phyloP scores from a whole-genome alignment of 225 moss, liverwort and hornwort genomes.

The Physcomitrium patens region DNA sequence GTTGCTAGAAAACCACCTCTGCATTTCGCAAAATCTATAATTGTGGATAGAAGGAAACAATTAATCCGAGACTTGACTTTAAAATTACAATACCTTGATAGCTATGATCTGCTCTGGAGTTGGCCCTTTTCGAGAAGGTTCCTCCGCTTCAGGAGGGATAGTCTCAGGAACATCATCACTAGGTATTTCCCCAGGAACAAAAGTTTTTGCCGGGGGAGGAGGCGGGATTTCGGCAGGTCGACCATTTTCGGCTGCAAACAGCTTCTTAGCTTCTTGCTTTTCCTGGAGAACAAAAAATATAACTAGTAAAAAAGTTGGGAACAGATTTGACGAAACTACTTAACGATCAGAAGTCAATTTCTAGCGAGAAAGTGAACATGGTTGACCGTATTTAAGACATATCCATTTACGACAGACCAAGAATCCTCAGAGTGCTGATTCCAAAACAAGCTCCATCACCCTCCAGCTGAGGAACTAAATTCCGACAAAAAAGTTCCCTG shows the following conservation, averaged over 20 bases:
- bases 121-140: slow-evolving; percentile 69
- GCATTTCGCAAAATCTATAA: slow-evolving; percentile 1
- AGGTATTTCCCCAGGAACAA: slow-evolving; percentile 66
- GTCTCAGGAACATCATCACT: slow-evolving; percentile 34
- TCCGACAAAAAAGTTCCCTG: slow-evolving; percentile 69
- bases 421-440: slow-evolving; percentile 36
- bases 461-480: slow-evolving; percentile 69
- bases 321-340: not conserved
- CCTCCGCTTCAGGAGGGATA: slow-evolving; percentile 46
- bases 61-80: not conserved
- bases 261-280: slow-evolving; percentile 66
- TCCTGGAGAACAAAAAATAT: slow-evolving; percentile 44
- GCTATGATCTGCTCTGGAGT: slow-evolving; percentile 93
- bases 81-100: slow-evolving; percentile 69
- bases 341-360: not conserved
- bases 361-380: not conserved
- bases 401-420: slow-evolving; percentile 31
- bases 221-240: slow-evolving; percentile 47
- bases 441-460: slow-evolving; percentile 56
- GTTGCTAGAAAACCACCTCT: not conserved
- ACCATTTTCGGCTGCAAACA: slow-evolving; percentile 67
- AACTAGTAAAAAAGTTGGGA: slow-evolving; percentile 21
- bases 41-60: slow-evolving; percentile 9
- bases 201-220: slow-evolving; percentile 59
- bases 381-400: slow-evolving; percentile 1